Evolutionary conservation across 495 filamentous ascomycete genomes (phyloP).

Genomic region (Mytilinidion resinicola): DNA sequence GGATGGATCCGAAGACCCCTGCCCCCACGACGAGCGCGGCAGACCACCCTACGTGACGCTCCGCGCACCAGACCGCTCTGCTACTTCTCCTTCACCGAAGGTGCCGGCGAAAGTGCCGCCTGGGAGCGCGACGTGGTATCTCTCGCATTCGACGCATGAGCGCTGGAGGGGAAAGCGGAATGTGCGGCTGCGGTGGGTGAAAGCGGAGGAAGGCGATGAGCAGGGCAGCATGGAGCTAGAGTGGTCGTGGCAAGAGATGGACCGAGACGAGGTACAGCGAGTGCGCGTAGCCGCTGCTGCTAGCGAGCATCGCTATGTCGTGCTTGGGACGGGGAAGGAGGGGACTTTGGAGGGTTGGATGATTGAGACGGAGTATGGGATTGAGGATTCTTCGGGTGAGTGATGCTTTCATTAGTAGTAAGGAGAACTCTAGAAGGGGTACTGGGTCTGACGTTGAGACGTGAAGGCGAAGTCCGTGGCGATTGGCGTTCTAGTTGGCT

Average conservation of each 20-base stretch:
- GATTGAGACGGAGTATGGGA: background rate
- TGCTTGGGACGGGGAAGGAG: background rate
- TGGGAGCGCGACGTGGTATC: background rate
- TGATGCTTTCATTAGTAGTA: no score
- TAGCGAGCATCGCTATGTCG: background rate
- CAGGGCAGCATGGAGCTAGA: background rate
- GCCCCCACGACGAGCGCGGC: no score
- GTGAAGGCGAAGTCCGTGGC: background rate
- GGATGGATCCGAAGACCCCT: no score
- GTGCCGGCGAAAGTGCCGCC: no score
- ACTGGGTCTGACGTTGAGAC: background rate
- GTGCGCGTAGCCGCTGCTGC: background rate
- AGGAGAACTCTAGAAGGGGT: background rate
- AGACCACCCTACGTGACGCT: no score
- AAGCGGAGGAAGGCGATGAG: background rate
- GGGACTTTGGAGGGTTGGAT: background rate
- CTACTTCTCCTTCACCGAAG: no score
- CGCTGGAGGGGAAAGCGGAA: background rate
- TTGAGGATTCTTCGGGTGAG: background rate
- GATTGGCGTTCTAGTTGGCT: background rate
- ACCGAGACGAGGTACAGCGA: background rate
- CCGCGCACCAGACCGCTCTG: no score
- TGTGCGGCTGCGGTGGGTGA: background rate
- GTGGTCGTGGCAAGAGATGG: background rate
- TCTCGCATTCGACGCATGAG: background rate